Evolutionary conservation across 106 monocot species (phyloP), one percentile per base, ranked within the genome.

Genomic region (Alisma plantagoaquatica): DNA sequence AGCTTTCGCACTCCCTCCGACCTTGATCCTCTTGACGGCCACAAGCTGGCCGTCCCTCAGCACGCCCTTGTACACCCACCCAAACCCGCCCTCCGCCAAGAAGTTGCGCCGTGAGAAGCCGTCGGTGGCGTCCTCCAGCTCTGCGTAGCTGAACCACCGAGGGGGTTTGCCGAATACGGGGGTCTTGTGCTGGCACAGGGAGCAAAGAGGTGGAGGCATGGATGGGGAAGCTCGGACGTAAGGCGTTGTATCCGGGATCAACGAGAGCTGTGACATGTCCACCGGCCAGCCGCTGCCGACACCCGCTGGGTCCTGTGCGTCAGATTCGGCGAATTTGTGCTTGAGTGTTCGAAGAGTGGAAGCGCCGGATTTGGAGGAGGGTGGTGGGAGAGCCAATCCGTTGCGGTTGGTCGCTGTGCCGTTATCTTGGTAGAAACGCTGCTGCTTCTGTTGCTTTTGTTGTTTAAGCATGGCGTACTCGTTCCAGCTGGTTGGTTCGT

Each of bases 131-230:
- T 31, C 62, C 49, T 78, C 75, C 18, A 84, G 68, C 52, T 84
- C 71, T 5, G 29, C 32, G 45, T 75, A 72, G 29, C 33, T 58
- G 52, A 78, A 84, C 57, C 60, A 63, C 31, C 72, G 53, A 18
- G 78, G 74, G 25, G 78, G 75, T 48, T 75, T 78, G 6, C 83
- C 78, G 29, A 78, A 78, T 4, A 61, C 51, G 0, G 83, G 78
- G 22, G 75, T 59, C 68, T 78, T 84, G 55, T 71, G 55, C 46
- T 60, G 61, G 67, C 83, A 84, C 18, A 72, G 12, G 3, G 83
- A 75, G 64, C 83, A 84, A 24, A 77, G 64, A 14, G 77, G 74
- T 29, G 77, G 77, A 3, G 77, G 77, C 1, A 53, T 42, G 50
- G 66, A 66, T 19, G 72, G 71, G 12, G 62, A 57, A 41, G 43